Base-by-base conservation (phyloP, 768 basidiomycete genomes). In the Kwoniella dejecticola region DNA sequence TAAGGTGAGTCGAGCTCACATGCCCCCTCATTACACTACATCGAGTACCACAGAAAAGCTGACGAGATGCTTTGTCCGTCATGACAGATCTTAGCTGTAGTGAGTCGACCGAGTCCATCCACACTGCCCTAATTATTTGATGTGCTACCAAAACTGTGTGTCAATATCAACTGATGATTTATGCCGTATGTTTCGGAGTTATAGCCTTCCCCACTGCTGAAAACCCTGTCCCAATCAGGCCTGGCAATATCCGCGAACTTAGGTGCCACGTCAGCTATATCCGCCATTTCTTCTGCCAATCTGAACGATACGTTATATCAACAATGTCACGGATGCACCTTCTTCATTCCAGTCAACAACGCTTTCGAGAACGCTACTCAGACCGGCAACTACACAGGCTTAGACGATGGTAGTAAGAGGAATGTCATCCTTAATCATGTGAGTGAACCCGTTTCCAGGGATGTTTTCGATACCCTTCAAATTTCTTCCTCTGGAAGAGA, bases 361-460 rank as follows among this genome's bases (percentile, higher is more conserved):
- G 69, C 67, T 29, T 40, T 69, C 19, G 58, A 55, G 23, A 24
- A 41, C 6, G 47, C 47, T 27, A 38, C 36, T 27, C 15, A 19
- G 17, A 45, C 11, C 17, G 15, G 46, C 33, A 54, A 56, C 36
- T 44, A 44, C 41, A 23, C 59, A 4, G 29, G 19, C 21, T 21
- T 48, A 46, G 19, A 47, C 27, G 36, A 30, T 8, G 42, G 33
- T 38, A 47, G 55, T 10, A 44, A 26, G 52, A 58, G 45, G 13
- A 36, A 52, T 21, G 54, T 71, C 10, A 41, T 71, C 29, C 48
- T 60, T 4, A 67, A 66, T 50, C 70, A 71, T 46, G 70, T 66
- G 38, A 52, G 67, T 59, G 7, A 10, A 15, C 7, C 17, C 4
- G 3, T n/a, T 27, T 19, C 41, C 57, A 21, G 44, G 27, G 27